Base-by-base conservation (phyloP, 306 rosid genomes). In the Amphicarpaea edgeworthii region DNA sequence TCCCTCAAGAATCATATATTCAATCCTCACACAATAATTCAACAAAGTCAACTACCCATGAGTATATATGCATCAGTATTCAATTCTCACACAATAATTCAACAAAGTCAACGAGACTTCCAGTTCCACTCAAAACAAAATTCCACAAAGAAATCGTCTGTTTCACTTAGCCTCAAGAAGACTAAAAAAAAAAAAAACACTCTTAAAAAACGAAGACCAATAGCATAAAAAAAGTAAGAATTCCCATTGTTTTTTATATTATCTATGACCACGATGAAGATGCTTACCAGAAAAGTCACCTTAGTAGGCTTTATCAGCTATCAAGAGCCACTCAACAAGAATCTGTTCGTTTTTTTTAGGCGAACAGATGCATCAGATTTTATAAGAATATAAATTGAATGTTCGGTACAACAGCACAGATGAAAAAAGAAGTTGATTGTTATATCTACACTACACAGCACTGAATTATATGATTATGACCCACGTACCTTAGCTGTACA, bases 401-500 rank as follows among this genome's bases (percentile, higher is more conserved):
- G 40, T 75, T 70, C 14, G 30, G 49, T n/a, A 80, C 24, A 68
- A 20, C 9, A 68, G 21, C 9, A 51, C 19, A 73, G 17, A 68
- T 14, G 37, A 41, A 59, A 55, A 5, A 37, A 20, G 49, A 74
- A 20, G 49, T 50, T 41, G 2, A 45, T 61, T 55, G 47, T 32
- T 64, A 20, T 75, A 60, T 64, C 53, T 50, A 60, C 77, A 53
- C 53, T 50, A 60, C 77, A 53, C 60, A 59, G 19, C 21, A 45
- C 78, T 54, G 23, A 21, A 69, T 55, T 49, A n/a, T 49, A n/a
- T 15, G 24, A 58, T 28, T 34, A 24, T 73, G 75, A 54, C 66
- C 71, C 70, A 68, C 71, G 8, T 64, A 53, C 47, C 78, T 62
- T 37, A 79, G 73, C 8, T 79, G 70, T 77, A 68, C 50, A 32